Evolutionary conservation across 768 basidiomycete genomes (phyloP), one percentile per base, ranked within the genome.

Genomic region (Phanerodontia chrysosporium): DNA sequence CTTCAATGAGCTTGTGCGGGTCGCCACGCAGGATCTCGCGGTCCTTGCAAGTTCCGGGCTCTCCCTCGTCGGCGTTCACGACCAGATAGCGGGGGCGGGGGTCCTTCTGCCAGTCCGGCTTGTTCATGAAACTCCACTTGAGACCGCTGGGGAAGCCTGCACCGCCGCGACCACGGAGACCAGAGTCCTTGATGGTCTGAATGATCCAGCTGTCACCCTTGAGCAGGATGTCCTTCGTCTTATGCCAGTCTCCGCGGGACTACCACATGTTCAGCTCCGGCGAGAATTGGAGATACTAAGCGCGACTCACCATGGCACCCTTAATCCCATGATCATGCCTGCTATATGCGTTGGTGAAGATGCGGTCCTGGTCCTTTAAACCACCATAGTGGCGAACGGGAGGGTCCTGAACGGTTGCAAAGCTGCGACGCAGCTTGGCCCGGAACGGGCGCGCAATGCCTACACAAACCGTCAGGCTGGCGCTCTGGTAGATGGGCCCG

Each of bases 81-180:
- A 99, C 96, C 5, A 99, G 83, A 71, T 98, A 98, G 24, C 96
- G 87, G 3, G 95, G 96, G 53, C 95, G 27, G 36, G 85, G 85
- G 69, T 98, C 96, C 70, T 91, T 89, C 78, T 98, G 86, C 96
- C 96, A 98, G 27, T 87, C 87, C n/a, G 95, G 95, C 75, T 98
- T 99, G 81, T 99, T 98, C 96, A 98, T 96, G 72, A 94, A 95
- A 68, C 88, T 90, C 95, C 95, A 98, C 72, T 98, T 98, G 66
- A 98, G 79, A 24, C 96, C 96, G 64, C 88, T 90, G 0, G 96
- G 96, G 71, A 99, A 99, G 28, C 96, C 96, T 44, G 96, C 96
- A 54, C 96, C 96, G 53, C 96, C 96, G 57, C 96, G 87, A 13
- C 96, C 96, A 69, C 96, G 86, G 35, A 98, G 82, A 48, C 96